These are phyloP conservation scores for Cocos nucifera DNA, from an alignment of 176 grass and related monocot species.

Conservation along the genomic window DNA sequence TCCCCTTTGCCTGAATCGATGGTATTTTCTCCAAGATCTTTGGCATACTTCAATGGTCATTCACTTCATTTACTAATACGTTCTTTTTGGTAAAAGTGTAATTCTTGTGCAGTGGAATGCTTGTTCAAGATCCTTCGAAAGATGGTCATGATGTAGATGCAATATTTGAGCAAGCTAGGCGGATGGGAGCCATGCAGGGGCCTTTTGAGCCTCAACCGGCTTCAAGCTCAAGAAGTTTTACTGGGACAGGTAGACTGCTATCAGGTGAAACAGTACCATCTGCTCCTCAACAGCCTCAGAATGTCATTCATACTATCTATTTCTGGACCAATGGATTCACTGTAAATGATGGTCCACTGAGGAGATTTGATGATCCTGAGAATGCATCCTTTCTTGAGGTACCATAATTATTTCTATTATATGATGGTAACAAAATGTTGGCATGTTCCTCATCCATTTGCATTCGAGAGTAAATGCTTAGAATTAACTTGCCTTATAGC, in stretches of 20 bases:
- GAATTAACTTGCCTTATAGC: too few species aligned
- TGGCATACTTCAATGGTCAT: too few species aligned
- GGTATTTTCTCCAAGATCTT: too few species aligned
- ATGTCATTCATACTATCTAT: slow-evolving; percentile 12
- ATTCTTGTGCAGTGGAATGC: slow-evolving; percentile 14
- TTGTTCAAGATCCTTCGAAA: slow-evolving; percentile 21
- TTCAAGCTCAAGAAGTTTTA: slow-evolving; percentile 18
- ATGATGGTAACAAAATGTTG: too few species aligned
- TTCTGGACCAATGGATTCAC: slow-evolving; percentile 21
- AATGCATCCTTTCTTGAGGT: slow-evolving; percentile 15
- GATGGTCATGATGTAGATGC: slow-evolving; percentile 11
- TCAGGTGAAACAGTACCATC: slow-evolving; percentile 10
- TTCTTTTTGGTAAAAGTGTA: not conserved
- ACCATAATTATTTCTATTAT: not conserved
- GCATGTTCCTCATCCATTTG: too few species aligned
- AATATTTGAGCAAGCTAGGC: slow-evolving; percentile 14
- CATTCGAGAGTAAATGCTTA: too few species aligned
- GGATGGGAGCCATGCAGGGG: slow-evolving; percentile 10
- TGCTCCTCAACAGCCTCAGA: slow-evolving; percentile 1
- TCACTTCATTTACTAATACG: too few species aligned
- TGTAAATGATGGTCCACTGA: slow-evolving; percentile 17
- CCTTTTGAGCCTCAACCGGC: slow-evolving; percentile 12
- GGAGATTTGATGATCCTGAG: slow-evolving; percentile 24
- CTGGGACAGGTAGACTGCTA: slow-evolving; percentile 13
- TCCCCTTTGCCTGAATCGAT: too few species aligned